phyloP scores from a whole-genome alignment of 1,284 basidiomycete genomes.

The Trichosporon asahii region DNA sequence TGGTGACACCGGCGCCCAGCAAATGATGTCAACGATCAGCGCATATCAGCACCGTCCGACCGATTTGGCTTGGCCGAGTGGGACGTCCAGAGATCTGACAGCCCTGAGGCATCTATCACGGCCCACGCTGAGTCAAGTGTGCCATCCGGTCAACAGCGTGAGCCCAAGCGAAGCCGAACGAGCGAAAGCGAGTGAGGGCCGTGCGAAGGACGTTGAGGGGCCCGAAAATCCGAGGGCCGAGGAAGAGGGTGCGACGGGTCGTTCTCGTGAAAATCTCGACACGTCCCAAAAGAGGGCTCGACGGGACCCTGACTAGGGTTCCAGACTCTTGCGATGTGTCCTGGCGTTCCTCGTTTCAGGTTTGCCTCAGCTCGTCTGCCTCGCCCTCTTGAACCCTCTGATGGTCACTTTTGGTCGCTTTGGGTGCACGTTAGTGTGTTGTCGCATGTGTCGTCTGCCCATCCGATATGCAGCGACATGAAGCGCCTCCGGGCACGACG shows the following conservation, averaged over 20 bases:
- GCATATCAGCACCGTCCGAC: too few species aligned
- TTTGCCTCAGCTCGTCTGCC: not conserved
- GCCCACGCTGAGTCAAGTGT: not conserved
- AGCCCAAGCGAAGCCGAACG: not conserved
- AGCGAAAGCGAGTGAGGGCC: not conserved
- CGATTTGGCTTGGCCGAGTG: not conserved
- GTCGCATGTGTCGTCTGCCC: not conserved
- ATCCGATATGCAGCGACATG: not conserved
- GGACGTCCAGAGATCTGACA: not conserved
- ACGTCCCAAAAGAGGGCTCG: not conserved
- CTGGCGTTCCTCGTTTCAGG: not conserved
- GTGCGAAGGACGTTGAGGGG: too few species aligned
- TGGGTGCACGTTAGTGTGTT: not conserved
- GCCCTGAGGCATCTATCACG: not conserved
- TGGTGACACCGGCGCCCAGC: not conserved
- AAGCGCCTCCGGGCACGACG: not conserved
- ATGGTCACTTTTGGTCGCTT: too few species aligned
- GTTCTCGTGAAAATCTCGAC: not conserved
- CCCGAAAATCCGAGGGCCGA: not conserved
- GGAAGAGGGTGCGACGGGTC: not conserved
- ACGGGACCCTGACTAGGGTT: not conserved
- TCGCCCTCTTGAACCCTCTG: not conserved
- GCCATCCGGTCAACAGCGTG: too few species aligned
- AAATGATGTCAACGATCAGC: not conserved
- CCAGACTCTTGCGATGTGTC: not conserved